Base-by-base conservation (phyloP, 495 filamentous ascomycete genomes). In the Tuber brumale region DNA sequence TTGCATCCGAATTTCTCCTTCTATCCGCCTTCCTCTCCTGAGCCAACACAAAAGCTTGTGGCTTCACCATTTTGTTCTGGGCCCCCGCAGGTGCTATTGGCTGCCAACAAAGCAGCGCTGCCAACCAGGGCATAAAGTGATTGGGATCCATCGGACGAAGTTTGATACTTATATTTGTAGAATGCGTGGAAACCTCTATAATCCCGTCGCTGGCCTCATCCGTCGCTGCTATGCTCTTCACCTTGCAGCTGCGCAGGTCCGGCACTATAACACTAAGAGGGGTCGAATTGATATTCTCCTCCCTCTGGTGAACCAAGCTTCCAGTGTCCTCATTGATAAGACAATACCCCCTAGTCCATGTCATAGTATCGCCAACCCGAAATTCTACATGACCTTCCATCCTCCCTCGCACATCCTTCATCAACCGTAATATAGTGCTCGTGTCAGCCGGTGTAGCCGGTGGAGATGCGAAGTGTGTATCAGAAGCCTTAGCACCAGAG, bases 41-140 rank as follows among this genome's bases (percentile, higher is more conserved):
- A 86, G 75, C 88, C 87, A 72, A 85, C 37, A 69, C 82, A 76
- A 71, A 84, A 76, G 79, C 88, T 84, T 87, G 92, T 81, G 86
- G 88, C 83, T 88, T 94, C 79, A 88, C 90, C 91, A 89, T 91
- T 84, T 89, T 92, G 83, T 90, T 94, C 85, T 88, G 89, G 23
- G 90, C 89, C 18, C 90, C 90, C 76, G 90, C 91, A 0, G 93
- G 92, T 70, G 91, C 90, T 76, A 95, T 89, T 21, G 95, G 93
- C 83, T 96, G 94, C 95, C 95, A 99, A 80, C 93, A 97, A 5
- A 98, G 87, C 71, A 99, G 84, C 27, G 95, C 95, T 31, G 95
- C 94, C 61, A 97, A 90, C 95, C 95, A 99, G 12, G 91, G 89
- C 77, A 97, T 93, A 78, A 93, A 91, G 44, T 97, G 93, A 66